Base-by-base conservation (phyloP, 106 monocot genomes). In the Dioscorea alata region DNA sequence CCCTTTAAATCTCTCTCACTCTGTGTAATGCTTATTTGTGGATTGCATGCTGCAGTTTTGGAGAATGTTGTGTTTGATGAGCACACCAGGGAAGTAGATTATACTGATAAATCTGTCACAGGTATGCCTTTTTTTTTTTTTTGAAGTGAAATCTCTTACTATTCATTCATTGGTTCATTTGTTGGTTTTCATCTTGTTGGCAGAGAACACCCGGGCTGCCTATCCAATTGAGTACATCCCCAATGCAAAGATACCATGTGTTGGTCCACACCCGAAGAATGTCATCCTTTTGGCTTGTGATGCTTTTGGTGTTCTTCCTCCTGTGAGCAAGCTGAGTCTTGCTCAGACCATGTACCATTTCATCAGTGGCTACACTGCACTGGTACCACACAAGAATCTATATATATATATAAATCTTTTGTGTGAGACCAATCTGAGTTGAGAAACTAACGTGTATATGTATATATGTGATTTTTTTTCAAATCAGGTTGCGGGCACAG, bases 311-410 rank as follows among this genome's bases (percentile, higher is more conserved):
- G 94, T 94, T 23, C 90, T 94, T 32, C 94, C 94, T 32, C 94
- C 94, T 8, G 94, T 94, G 31, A 91, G 91, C 83, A 91, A 91
- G 83, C 85, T 95, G 58, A 95, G 57, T 77, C 66, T 95, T 48
- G 76, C 94, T 21, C 94, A 95, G 77, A 95, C 94, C 59, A 95
- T 95, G 94, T 95, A 95, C 76, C 94, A 95, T 61, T 95, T 95
- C 81, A 91, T 95, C 76, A 91, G 85, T 56, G 94, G 94, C 62
- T 95, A 95, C 79, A 95, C 90, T 54, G 91, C 94, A 61, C 81
- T 95, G 60, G 94, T 91, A 22, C 10, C 9, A 42, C 6, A 42
- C 42, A 10, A 42, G 4, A 10, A 3, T 42, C 42, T 42, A 42
- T n/a, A n/a, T n/a, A n/a, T n/a, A n/a, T n/a, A 28, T 28, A 28